phyloP scores from a whole-genome alignment of 257 asterid species.

The Verbena officinalis region DNA sequence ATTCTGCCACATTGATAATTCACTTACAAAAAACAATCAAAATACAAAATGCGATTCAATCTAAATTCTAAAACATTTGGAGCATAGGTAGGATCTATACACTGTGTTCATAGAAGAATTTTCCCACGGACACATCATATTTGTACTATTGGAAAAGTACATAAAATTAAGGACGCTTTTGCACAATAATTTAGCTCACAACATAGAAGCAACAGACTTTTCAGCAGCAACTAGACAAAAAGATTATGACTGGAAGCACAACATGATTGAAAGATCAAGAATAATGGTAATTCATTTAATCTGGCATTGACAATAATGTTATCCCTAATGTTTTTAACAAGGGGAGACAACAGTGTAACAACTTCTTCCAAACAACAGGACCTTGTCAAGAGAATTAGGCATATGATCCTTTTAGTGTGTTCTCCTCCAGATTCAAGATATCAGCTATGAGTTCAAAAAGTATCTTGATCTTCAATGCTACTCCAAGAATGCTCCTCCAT shows the following conservation, averaged over 20 bases:
- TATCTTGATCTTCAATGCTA: slow-evolving; percentile 19
- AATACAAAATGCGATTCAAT: too few species aligned
- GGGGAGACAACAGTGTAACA: slow-evolving; percentile 23
- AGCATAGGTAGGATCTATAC: too few species aligned
- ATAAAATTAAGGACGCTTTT: too few species aligned
- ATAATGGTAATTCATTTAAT: slow-evolving; percentile 11
- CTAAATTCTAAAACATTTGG: too few species aligned
- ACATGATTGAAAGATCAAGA: neutral
- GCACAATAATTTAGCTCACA: too few species aligned
- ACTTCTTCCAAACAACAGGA: slow-evolving; percentile 26
- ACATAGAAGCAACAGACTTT: too few species aligned
- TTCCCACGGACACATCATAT: too few species aligned
- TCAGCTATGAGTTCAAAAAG: slow-evolving; percentile 22
- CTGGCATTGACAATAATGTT: slow-evolving; percentile 12
- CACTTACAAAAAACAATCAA: too few species aligned
- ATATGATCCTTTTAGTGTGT: neutral
- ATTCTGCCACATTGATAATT: too few species aligned
- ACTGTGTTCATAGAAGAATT: too few species aligned
- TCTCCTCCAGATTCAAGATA: slow-evolving; percentile 12
- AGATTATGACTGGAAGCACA: neutral
- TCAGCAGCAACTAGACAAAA: too few species aligned
- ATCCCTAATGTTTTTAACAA: slow-evolving; percentile 29
- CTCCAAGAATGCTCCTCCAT: slow-evolving; percentile 25
- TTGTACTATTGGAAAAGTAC: too few species aligned
- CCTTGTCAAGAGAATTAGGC: slow-evolving; percentile 5